Conservation (phyloP, 805 yeast species). For the Spencermartinsiella europaea region DNA sequence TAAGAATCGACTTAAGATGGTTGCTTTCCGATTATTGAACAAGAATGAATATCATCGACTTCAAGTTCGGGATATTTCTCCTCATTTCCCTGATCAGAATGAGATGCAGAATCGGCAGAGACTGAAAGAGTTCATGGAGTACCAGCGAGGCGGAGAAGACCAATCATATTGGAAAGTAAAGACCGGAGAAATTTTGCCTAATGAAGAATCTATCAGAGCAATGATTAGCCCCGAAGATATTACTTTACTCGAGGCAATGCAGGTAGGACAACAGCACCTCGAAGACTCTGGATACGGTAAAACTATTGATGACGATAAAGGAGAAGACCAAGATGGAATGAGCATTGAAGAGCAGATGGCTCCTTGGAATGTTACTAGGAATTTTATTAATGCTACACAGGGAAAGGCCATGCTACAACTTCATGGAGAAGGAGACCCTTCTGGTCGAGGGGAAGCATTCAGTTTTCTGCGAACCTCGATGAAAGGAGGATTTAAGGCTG, state of each 20-base stretch:
- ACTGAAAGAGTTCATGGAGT: conserved; percentile 95
- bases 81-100: conserved; percentile 93
- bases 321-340: conserved; percentile 39
- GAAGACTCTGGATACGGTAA: conserved; percentile 67
- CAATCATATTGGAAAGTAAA: conserved; percentile 94
- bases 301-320: conserved; percentile 36
- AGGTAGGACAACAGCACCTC: conserved; percentile 80
- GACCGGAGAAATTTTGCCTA: conserved; percentile 58
- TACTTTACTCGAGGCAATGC: conserved; percentile 83
- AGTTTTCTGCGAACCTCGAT: conserved; percentile 87
- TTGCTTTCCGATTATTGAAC: conserved; percentile 82
- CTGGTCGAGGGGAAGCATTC: conserved; percentile 84
- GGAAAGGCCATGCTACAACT: conserved; percentile 95
- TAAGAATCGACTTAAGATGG: conserved; percentile 87
- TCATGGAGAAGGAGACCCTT: conserved; percentile 92
- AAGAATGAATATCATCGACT: conserved; percentile 67
- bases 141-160: conserved; percentile 88
- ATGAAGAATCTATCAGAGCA: conserved; percentile 68
- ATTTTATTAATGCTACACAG: conserved; percentile 89
- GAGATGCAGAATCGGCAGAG: conserved; percentile 97
- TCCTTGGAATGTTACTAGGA: conserved; percentile 91
- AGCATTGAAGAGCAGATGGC: conserved; percentile 80
- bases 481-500: conserved; percentile 79
- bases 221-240: conserved; percentile 92
- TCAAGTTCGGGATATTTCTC: conserved; percentile 79